Evolutionary conservation across 192 early-diverging fungal species (phyloP), one percentile per base, ranked within the genome.

Genomic region (Backusella luteola): DNA sequence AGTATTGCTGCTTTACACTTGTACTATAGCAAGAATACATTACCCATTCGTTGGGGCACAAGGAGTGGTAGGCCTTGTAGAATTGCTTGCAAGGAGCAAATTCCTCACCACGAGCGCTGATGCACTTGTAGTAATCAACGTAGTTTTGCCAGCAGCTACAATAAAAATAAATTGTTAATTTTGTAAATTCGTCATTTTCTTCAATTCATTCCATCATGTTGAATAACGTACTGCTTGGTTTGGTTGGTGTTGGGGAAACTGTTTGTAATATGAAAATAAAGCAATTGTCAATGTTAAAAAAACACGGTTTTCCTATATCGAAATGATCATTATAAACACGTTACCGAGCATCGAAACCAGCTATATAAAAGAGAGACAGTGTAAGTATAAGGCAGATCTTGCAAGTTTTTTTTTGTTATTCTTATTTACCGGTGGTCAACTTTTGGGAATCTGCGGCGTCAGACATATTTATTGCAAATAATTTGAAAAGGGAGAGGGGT

Each of bases 241-340:
- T 99, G 96, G 89, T 99, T 98, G 82, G 91, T 92, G 93, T 99
- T 99, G 78, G 97, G 97, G 92, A 99, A 99, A 79, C 81, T 82
- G 41, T n/a, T 38, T 49, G 44, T 23, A 73, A 39, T 14, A 66
- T 29, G 32, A 15, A 71, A 34, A 36, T 35, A 34, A 49, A 73
- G 15, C 9, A 41, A 49, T 17, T n/a, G 29, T 6, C 32, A 73
- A 35, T 9, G 19, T 67, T 21, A 67, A 26, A 29, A 29, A 38
- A n/a, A 34, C 19, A 26, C 52, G 21, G n/a, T 29, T 34, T 21
- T 14, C 19, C 32, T 46, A 36, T 15, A 34, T 42, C 32, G n/a
- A 9, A 21, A 34, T 69, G 4, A 49, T 36, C 19, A 29, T 26
- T 42, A 49, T 46, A 26, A 71, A 44, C 44, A 71, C 70, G 39